Evolutionary conservation across 1,139 yeast species (phyloP), one percentile per base, ranked within the genome.

Genomic region (Magnusiomyces ingens): DNA sequence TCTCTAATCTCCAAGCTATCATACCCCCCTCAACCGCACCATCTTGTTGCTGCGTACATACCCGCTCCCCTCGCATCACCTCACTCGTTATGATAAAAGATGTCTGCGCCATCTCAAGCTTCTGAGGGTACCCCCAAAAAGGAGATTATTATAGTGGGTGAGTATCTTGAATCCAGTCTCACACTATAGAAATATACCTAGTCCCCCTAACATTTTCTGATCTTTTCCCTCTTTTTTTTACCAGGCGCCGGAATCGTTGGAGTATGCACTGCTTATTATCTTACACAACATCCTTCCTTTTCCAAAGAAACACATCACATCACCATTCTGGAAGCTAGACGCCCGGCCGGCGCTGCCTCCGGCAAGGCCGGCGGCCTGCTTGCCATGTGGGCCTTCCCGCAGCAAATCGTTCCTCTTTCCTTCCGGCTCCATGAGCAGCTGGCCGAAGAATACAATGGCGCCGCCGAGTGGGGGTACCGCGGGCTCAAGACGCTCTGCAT

Each of bases 311-410:
- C 80, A 55, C 82, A 86, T 64, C 90, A 87, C 63, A 86, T 93
- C 59, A 87, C 96, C 17, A 79, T 93, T n/a, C 69, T 93, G 21
- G 99, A 93, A 68, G 84, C 94, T 53, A 86, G 87, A 60, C 77
- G 96, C 63, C 95, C 93, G 2, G 99, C 98, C 0, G 95, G 97
- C 50, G 99, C 97, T 43, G 99, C 99, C 17, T 82, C 91, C 43
- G 99, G 99, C 54, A 93, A 93, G 64, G 99, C 99, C 2, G 99
- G 99, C 43, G 99, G 99, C 0, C 74, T 93, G 50, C 71, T 93
- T 54, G 97, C 97, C 0, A 76, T 87, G 45, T 90, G 98, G 95
- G 98, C 98, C 0, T 93, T 93, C 68, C 99, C 99, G 0, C 91
- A 86, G 64, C 96, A 89, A 67, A 82, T 93, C 52, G 98, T 91